Evolutionary conservation across 2,329 filamentous ascomycete species (phyloP), one percentile per base, ranked within the genome.

Genomic region (Claviceps spartinae): DNA sequence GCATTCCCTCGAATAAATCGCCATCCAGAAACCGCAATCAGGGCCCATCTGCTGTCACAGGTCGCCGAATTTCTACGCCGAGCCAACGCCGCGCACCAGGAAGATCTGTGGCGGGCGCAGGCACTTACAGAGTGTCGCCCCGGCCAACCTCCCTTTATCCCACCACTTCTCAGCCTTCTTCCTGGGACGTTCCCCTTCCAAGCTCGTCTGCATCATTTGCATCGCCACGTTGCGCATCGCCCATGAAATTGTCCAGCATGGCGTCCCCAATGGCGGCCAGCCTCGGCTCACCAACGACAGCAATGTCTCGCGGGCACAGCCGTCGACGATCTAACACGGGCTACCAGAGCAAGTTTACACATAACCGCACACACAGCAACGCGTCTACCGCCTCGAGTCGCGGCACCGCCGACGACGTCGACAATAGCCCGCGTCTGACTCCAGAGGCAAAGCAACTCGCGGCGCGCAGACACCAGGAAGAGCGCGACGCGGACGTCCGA

Each of bases 401-500:
- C 49, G 59, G 54, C 11, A 54, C 49, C 37, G 51, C 38, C 2
- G 53, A 56, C 8, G 50, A 48, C 20, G 49, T 61, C 6, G 60
- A 64, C 9, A 54, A 57, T 13, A 79, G 74, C 57, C 77, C 77
- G 5, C 68, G 76, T 2, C 66, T 81, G 4, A 69, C 78, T 61
- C 67, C 74, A 20, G 88, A 95, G 61, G 86, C 87, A 6, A 83
- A 84, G 62, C 77, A 79, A 45, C 79, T 90, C 52, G 82, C 88
- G 5, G 82, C 82, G n/a, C 78, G 81, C 62, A 79, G 84, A 57
- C 74, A 82, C 24, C 79, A 80, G 49, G 85, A 86, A 53, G 88
- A 95, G 60, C 75, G 82, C 46, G 83, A 90, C 59, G 79, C 86
- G 7, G 89, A 97, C 59, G 80, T 83, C 44, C 82, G 85, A 50